Base-by-base conservation (phyloP, 129 eudicot genomes). In the Chrysanthemum seticuspe region DNA sequence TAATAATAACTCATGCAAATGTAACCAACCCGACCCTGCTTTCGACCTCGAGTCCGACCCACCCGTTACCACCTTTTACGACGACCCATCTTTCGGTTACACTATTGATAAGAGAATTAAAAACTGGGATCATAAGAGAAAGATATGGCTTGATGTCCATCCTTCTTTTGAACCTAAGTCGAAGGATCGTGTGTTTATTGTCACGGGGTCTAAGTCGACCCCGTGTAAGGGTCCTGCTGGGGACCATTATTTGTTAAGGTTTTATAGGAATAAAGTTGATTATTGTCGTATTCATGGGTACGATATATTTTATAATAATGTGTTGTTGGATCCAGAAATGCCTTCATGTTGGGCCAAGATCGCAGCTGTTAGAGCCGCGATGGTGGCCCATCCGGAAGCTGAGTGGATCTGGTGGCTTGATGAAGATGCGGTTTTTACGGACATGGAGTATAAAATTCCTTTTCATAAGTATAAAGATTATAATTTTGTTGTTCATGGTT, bases 391-490 rank as follows among this genome's bases (percentile, higher is more conserved):
- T 10, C 88, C 88, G 45, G 89, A 85, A 64, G 82, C 77, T 0
- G 89, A 85, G 63, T 85, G 89, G 89, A 81, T 85, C 76, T 85
- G 86, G 86, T 85, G 89, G 89, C 70, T 85, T 1, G 89, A 85
- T 12, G 81, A 83, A 25, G 89, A 85, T 34, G 81, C 89, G 0
- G 89, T 44, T 10, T 81, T 85, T 67, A 85, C 86, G 13, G 89
- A 85, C 55, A 81, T 85, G 86, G 89, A 85, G 16, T 84, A 72
- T 68, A 78, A 81, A 58, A 76, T 80, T 1, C 87, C 87, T 12
- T 65, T 83, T 10, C 48, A 76, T 14, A 27, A 64, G 51, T 83
- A 83, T 64, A 23, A 80, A 6, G 81, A 65, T 65, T 70, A 79
- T 36, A 83, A 83, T 57, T 71, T 83, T 3, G 34, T 83, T 2